These are phyloP conservation scores for Verbascum thapsus DNA, from an alignment of 257 asterid species.

Conservation along the genomic window DNA sequence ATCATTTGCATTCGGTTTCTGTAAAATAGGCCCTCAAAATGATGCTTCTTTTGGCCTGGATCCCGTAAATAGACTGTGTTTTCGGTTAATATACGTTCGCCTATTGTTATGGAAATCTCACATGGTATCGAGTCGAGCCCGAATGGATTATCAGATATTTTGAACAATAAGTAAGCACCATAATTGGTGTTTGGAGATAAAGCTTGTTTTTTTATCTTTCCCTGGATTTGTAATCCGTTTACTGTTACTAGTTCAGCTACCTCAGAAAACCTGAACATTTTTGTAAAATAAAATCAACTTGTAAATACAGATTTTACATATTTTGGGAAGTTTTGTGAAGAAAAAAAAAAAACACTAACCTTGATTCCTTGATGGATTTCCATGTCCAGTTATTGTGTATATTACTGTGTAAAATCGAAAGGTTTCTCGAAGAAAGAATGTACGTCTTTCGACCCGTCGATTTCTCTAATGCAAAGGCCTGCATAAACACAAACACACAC, in stretches of 20 bases:
- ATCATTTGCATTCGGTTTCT: slow-evolving; percentile 31
- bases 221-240: slow-evolving; percentile 32
- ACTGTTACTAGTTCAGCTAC: slow-evolving; percentile 35
- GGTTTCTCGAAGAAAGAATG: slow-evolving; percentile 33
- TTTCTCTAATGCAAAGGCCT: slow-evolving; percentile 41
- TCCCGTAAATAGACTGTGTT: slow-evolving; percentile 25
- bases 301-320: too few species aligned
- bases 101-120: slow-evolving; percentile 25
- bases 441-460: slow-evolving; percentile 35
- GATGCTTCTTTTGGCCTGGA: slow-evolving; percentile 1
- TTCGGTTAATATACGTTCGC: not conserved
- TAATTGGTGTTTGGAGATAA: slow-evolving; percentile 37
- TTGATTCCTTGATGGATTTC: slow-evolving; percentile 35
- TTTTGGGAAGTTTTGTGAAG: not conserved
- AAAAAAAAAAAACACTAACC: slow-evolving; percentile 20
- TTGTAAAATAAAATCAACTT: not conserved
- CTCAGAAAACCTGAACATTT: slow-evolving; percentile 30
- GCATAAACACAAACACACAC: slow-evolving; percentile 15
- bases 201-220: slow-evolving; percentile 15
- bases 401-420: slow-evolving; percentile 23
- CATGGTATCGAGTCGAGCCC: slow-evolving; percentile 38
- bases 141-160: slow-evolving; percentile 23
- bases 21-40: slow-evolving; percentile 22
- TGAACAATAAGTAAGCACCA: slow-evolving; percentile 39
- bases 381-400: slow-evolving; percentile 32